Evolutionary conservation across 192 early-diverging fungal species (phyloP).

Genomic region (Polychytrium aggregatum): DNA sequence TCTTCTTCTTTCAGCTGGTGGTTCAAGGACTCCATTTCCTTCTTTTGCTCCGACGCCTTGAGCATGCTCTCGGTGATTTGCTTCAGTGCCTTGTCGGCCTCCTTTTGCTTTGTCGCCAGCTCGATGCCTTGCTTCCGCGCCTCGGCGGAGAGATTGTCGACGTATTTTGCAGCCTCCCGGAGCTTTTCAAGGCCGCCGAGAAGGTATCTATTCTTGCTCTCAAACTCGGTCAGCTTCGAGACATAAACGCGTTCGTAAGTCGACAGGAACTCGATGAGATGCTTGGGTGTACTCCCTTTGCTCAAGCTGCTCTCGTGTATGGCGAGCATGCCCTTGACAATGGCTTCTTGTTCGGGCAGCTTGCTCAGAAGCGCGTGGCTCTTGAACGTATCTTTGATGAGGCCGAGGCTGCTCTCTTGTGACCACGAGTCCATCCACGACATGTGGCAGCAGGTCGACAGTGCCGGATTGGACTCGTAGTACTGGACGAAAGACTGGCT

Average conservation of each 20-base stretch:
- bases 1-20: slow-evolving; percentile 40
- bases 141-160: slow-evolving; percentile 40
- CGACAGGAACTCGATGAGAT: slow-evolving; percentile 26
- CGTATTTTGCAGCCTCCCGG: slow-evolving; percentile 38
- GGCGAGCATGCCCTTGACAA: slow-evolving; percentile 19
- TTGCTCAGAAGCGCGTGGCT: slow-evolving; percentile 4
- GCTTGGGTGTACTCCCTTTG: slow-evolving; percentile 20
- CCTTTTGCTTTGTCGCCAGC: slow-evolving; percentile 39
- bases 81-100: slow-evolving; percentile 44
- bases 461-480: slow-evolving; percentile 47
- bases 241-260: slow-evolving; percentile 34
- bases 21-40: slow-evolving; percentile 44
- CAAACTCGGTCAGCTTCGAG: slow-evolving; percentile 14
- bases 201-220: slow-evolving; percentile 37
- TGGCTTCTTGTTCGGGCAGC: slow-evolving; percentile 12
- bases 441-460: slow-evolving; percentile 40
- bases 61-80: slow-evolving; percentile 56
- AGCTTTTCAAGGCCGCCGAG: slow-evolving; percentile 42
- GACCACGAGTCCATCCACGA: slow-evolving; percentile 38
- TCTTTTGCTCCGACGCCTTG: slow-evolving; percentile 45
- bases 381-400: slow-evolving; percentile 18
- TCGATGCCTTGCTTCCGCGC: slow-evolving; percentile 32
- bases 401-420: slow-evolving; percentile 25
- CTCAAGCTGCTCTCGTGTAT: slow-evolving; percentile 16
- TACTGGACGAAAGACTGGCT: slow-evolving; percentile 17